Percentiles rank a stretch among this genome's conserved stretches.
Conservation (phyloP, 2,329 filamentous ascomycete genomes). For the Alternaria arborescens region DNA sequence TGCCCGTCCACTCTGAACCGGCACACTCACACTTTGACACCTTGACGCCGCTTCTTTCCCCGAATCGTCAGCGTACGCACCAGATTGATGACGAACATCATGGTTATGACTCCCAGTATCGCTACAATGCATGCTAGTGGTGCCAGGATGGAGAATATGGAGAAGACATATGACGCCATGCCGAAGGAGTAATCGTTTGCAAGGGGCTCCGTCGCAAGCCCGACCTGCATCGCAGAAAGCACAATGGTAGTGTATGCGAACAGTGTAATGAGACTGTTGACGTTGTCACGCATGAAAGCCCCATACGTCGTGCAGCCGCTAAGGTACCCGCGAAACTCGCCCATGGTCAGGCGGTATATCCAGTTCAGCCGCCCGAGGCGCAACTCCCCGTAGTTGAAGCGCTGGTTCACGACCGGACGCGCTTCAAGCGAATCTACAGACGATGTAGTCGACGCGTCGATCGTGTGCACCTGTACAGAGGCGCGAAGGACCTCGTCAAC, state of each 20-base stretch:
- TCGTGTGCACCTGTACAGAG: conserved; percentile 4
- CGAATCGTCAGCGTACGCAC: conserved; percentile 25
- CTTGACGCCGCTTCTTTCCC: conserved; percentile 17
- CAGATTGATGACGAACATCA: conserved; percentile 28
- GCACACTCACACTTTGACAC: conserved; percentile 24
- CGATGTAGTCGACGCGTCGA: conserved; percentile 8
- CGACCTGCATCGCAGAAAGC: conserved; percentile 39
- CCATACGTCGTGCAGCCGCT: conserved; percentile 35
- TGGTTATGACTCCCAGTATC: conserved; percentile 19
- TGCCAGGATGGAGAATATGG: conserved; percentile 34
- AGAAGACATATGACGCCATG: conserved; percentile 31
- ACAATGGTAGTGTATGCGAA: conserved; percentile 40
- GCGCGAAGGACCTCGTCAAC: conserved; percentile 20
- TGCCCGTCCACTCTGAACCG: background rate
- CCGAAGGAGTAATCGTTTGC: conserved; percentile 27
- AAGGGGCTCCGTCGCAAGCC: conserved; percentile 27
- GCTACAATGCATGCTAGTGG: conserved; percentile 27
- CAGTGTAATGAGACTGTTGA: conserved; percentile 34
- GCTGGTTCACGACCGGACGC: conserved; percentile 29
- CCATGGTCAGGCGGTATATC: conserved; percentile 29
- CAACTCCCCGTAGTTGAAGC: conserved; percentile 38
- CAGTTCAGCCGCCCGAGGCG: conserved; percentile 37
- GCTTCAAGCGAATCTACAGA: background rate
- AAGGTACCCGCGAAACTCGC: conserved; percentile 28
- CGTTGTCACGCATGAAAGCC: conserved; percentile 33